Conservation (phyloP, 2,329 filamentous ascomycete genomes). For the Acrocalymma vagum region DNA sequence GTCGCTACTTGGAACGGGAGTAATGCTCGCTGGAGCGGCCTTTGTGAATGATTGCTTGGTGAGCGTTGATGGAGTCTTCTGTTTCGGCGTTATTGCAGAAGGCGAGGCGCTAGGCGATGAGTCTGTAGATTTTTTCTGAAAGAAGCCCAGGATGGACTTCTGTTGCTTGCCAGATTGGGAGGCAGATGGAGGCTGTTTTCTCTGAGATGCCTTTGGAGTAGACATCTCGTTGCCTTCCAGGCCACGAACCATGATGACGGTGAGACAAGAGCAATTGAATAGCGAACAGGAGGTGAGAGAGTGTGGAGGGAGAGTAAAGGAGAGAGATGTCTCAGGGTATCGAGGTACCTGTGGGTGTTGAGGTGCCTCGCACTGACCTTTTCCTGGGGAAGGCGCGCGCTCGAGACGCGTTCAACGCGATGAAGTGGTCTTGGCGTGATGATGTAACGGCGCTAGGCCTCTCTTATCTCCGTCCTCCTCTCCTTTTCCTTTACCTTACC, state of each 20-base stretch:
- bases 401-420: too few relatives aligned
- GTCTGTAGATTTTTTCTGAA: conserved; percentile 67
- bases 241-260: conserved; percentile 50
- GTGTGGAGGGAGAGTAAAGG: too few relatives aligned
- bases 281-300: too few relatives aligned
- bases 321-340: too few relatives aligned
- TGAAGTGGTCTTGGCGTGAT: too few relatives aligned
- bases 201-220: conserved; percentile 53
- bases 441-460: too few relatives aligned
- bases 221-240: conserved; percentile 58
- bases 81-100: conserved; percentile 32
- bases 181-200: conserved; percentile 55
- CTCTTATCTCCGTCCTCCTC: too few relatives aligned
- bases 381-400: too few relatives aligned
- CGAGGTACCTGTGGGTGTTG: too few relatives aligned
- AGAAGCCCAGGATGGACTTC: conserved; percentile 81
- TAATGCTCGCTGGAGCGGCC: conserved; percentile 58
- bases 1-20: conserved; percentile 85
- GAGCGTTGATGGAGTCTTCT: conserved; percentile 34
- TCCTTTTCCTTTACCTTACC: too few relatives aligned
- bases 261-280: neutral
- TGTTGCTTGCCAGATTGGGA: conserved; percentile 68
- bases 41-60: conserved; percentile 43
- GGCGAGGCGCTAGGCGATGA: conserved; percentile 54
- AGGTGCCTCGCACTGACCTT: too few relatives aligned